Evolutionary conservation across 2,329 filamentous ascomycete species (phyloP).

Genomic region (Parafenestella ontariensis): DNA sequence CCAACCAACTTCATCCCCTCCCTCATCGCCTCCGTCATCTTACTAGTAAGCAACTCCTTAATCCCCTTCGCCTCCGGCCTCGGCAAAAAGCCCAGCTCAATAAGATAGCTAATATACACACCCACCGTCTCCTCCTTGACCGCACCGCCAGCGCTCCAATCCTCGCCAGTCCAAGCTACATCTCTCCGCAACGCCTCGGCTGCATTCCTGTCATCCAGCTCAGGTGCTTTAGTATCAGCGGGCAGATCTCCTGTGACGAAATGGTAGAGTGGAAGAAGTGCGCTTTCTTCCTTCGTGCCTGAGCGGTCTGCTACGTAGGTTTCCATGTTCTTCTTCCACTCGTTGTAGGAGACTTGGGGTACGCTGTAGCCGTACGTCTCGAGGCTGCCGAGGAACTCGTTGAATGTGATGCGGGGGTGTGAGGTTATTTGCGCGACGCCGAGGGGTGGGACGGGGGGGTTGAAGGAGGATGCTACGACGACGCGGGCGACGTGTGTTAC

Average conservation of each 20-base stretch:
- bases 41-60: slow-evolving; percentile 35
- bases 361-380: slow-evolving; percentile 76
- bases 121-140: slow-evolving; percentile 69
- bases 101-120: slow-evolving; percentile 68
- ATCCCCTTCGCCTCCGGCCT: slow-evolving; percentile 36
- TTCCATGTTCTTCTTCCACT: slow-evolving; percentile 73
- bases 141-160: slow-evolving; percentile 63
- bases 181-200: slow-evolving; percentile 69
- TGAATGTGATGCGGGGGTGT: slow-evolving; percentile 79
- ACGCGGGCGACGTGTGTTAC: slow-evolving; percentile 84
- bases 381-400: slow-evolving; percentile 75
- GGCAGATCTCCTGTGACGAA: slow-evolving; percentile 76
- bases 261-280: slow-evolving; percentile 74
- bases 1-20: slow-evolving; percentile 45
- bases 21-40: slow-evolving; percentile 41
- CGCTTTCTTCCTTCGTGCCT: slow-evolving; percentile 70
- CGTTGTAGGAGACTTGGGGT: slow-evolving; percentile 70
- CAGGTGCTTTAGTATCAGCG: slow-evolving; percentile 71
- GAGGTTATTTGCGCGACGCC: slow-evolving; percentile 79
- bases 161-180: slow-evolving; percentile 63
- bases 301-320: slow-evolving; percentile 66
- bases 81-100: slow-evolving; percentile 68
- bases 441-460: slow-evolving; percentile 62
- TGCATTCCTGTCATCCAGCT: slow-evolving; percentile 77
- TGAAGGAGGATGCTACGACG: slow-evolving; percentile 75